phyloP scores from a whole-genome alignment of 2,329 filamentous ascomycete species.

The Lachnellula willkommii region DNA sequence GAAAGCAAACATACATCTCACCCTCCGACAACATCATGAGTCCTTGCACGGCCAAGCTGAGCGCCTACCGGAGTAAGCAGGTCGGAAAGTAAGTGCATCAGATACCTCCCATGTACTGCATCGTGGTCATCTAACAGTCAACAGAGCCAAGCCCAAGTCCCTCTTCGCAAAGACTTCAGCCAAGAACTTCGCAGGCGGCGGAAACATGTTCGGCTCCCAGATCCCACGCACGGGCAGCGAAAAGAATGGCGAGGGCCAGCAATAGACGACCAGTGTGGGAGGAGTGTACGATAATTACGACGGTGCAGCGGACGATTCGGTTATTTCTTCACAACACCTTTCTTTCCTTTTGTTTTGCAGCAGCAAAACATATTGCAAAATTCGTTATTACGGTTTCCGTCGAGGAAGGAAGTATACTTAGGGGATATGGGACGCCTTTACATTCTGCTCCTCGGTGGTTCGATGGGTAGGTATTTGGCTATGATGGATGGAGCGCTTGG shows the following conservation, averaged over 20 bases:
- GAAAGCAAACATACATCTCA: constrained; percentile 56
- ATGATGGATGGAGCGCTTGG: not conserved
- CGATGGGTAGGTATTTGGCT: not conserved
- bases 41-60: constrained; percentile 78
- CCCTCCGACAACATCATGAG: constrained; percentile 88
- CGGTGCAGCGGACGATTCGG: not conserved
- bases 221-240: constrained; percentile 14
- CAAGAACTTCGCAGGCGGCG: constrained; percentile 48
- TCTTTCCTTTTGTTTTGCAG: not conserved
- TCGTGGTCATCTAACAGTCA: not conserved
- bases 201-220: constrained; percentile 24
- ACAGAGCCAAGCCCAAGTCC: constrained; percentile 60
- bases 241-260: constrained; percentile 12
- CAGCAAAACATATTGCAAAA: constrained; percentile 1
- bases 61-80: constrained; percentile 73
- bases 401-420: not conserved
- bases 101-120: not conserved
- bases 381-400: not conserved
- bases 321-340: not conserved
- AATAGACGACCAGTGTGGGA: not conserved
- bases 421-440: not conserved
- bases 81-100: constrained; percentile 61
- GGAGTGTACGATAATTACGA: constrained; percentile 5
- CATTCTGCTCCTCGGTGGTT: not conserved
- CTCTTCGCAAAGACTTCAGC: constrained; percentile 61